These are phyloP conservation scores for Trichophyton benhamiae DNA, from an alignment of 2,329 filamentous ascomycete species.

Conservation along the genomic window DNA sequence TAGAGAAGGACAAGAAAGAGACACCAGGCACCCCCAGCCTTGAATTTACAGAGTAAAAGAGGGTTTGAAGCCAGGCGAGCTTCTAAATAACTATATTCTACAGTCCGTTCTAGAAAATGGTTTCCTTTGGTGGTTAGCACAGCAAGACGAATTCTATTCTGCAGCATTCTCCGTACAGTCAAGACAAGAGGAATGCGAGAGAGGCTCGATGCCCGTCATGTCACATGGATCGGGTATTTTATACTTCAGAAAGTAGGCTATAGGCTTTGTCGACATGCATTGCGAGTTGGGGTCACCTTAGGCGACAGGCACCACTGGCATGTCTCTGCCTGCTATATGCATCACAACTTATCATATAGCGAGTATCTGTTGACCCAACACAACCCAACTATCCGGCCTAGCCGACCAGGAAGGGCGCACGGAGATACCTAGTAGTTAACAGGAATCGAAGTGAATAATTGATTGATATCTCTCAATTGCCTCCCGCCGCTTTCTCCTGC, in stretches of 20 bases:
- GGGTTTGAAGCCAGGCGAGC: not conserved
- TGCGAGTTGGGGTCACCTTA: not conserved
- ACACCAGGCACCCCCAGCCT: not conserved
- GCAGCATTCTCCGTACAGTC: too few species aligned
- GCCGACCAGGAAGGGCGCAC: not conserved
- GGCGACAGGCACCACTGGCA: not conserved
- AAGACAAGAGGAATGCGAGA: too few species aligned
- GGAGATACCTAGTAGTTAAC: not conserved
- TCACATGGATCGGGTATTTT: conserved; percentile 3
- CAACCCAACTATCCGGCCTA: not conserved
- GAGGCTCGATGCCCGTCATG: not conserved
- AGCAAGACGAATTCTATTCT: too few species aligned
- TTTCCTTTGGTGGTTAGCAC: too few species aligned
- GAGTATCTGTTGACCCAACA: not conserved
- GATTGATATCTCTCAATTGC: not conserved
- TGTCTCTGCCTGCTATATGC: conserved; percentile 2
- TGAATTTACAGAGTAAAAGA: not conserved
- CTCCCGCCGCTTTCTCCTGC: not conserved
- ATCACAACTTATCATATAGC: not conserved
- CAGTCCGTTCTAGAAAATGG: not conserved
- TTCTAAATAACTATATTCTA: not conserved
- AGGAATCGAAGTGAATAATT: not conserved
- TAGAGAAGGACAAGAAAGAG: not conserved
- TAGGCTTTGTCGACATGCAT: not conserved
- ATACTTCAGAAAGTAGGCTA: not conserved